Evolutionary conservation across 176 grass and related monocot species (phyloP).

Genomic region (Aegilops sharonensis): DNA sequence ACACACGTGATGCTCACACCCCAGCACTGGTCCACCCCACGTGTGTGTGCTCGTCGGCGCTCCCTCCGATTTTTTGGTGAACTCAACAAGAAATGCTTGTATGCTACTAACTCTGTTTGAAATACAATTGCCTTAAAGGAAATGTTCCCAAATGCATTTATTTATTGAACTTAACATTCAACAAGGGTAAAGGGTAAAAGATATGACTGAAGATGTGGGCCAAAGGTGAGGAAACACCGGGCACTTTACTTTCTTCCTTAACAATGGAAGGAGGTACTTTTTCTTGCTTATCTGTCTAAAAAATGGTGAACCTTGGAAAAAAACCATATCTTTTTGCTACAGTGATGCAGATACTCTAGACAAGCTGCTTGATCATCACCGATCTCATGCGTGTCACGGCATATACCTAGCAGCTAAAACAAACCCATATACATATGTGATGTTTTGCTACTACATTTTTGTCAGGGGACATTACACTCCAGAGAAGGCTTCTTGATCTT

Average conservation of each 20-base stretch:
- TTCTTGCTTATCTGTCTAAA: not conserved
- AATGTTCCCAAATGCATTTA: no score
- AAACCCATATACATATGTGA: no score
- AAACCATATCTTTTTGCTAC: not conserved
- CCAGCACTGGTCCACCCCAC: no score
- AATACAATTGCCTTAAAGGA: no score
- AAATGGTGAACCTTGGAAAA: not conserved
- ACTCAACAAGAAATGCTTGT: no score
- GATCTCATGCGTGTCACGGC: not conserved
- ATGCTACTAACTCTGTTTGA: no score
- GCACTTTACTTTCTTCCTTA: not conserved
- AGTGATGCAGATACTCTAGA: not conserved
- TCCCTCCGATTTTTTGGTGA: no score
- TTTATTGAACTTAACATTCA: no score
- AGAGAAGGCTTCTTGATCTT: constrained; percentile 22
- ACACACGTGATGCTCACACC: no score
- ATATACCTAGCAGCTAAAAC: no score
- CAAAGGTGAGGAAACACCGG: not conserved
- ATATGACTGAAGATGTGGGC: not conserved
- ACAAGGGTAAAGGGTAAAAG: not conserved
- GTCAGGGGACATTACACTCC: not conserved
- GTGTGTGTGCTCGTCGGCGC: no score
- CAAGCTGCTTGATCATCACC: constrained; percentile 14
- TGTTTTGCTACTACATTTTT: no score
- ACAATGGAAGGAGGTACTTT: not conserved